Evolutionary conservation across 1,139 yeast species (phyloP), one percentile per base, ranked within the genome.

Genomic region (Pneumocystis canis): DNA sequence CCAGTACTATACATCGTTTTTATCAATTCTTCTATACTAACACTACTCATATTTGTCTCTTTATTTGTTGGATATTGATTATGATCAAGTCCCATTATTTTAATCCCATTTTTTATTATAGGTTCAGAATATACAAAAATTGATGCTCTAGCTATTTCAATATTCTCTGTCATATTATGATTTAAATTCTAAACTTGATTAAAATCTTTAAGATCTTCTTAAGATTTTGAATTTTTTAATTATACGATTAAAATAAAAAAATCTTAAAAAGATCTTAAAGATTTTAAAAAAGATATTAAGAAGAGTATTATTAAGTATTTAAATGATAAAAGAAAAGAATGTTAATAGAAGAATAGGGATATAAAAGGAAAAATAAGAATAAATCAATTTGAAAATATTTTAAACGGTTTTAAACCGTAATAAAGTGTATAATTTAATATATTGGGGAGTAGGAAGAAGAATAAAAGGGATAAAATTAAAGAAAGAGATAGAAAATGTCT

Each of bases 1-100:
- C 99, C 99, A 97, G 92, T 92, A 59, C 83, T 84, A 69, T 78
- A 82, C 98, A 94, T 92, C 56, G 94, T 82, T 47, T 78, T 78
- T 68, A 92, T 81, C 68, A 92, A 78, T 70, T 88, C 94, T 33
- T 65, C 64, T 39, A 69, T 68, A 9, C 66, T 64, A 20, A 79
- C 78, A 33, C 97, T 97, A 61, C 79, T 78, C 82, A 87, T 83
- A 73, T 89, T 83, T 67, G 76, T 79, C 25, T 86, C 83, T 40
- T 59, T 59, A 30, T 39, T 47, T 31, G 63, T 60, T 63, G 77
- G 75, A 65, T 77, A 74, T 64, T 79, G 79, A 62, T 90, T 83
- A 75, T 90, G 94, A 74, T 92, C 97, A 61, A 92, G 82, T 63
- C 98, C 99, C 64, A 80, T 77, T 56, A 94, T 96, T 70, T 83